Evolutionary conservation across 345 rosid species (phyloP), one percentile per base, ranked within the genome.

Genomic region (Ceriops tagal): DNA sequence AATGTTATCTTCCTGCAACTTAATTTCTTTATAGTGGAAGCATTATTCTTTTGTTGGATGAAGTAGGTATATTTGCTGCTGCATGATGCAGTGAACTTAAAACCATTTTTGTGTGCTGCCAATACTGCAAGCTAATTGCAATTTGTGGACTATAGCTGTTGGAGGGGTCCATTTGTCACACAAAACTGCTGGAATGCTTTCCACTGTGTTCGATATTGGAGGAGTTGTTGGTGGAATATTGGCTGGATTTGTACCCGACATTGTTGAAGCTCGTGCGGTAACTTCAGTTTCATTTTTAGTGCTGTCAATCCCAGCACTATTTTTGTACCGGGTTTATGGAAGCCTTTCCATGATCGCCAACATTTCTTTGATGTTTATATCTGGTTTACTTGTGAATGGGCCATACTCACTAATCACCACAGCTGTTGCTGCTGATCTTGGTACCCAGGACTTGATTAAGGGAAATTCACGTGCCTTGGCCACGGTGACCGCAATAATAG

Each of bases 381-480:
- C 91, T 0, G 90, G 97, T 15, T 65, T 89, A 78, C 85, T 88
- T 56, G 97, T 93, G 65, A 93, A 93, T 47, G 96, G 92, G 60
- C 96, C 98, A 0, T 91, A 88, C 72, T 75, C 97, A 24, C 88
- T 93, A 16, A 93, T 93, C 57, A 93, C 98, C 5, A 88, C 97
- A 32, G 97, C 98, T 1, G 98, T 93, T 39, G 92, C 97, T 53
- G 85, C 97, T 70, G 98, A 93, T 85, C 96, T 93, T 27, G 98
- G 98, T 53, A 91, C 96, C 21, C 98, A 93, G 79, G 90, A 80
- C 57, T 68, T 70, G 49, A 79, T 83, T 61, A 84, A 77, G 75
- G 97, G 96, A 53, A 93, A 91, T 68, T 79, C 91, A 18, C 83
- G 98, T 13, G 97, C 92, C 19, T 79, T 89, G 60, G 98, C 98